Conservation (phyloP, 805 yeast species). For the Tetrapisispora namnaoensis region DNA sequence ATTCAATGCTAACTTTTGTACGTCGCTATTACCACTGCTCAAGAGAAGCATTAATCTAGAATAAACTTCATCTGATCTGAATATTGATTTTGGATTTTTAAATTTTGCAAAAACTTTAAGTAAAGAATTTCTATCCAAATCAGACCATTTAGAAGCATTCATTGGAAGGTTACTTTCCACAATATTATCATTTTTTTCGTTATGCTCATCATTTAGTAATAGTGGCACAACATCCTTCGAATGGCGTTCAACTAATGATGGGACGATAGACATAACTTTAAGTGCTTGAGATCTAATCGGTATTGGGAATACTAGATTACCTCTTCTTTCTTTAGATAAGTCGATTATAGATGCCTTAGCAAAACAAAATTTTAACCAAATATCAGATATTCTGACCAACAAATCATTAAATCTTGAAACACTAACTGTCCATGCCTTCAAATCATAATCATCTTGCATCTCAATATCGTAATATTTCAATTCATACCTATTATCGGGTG, state of each 20-base stretch:
- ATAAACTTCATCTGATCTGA: constrained; percentile 44
- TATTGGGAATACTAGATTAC: constrained; percentile 32
- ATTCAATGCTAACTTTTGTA: constrained; percentile 65
- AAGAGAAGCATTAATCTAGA: constrained; percentile 45
- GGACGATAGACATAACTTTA: constrained; percentile 46
- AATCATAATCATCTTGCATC: constrained; percentile 5
- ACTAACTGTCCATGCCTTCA: constrained; percentile 34
- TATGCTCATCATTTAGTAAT: constrained; percentile 31
- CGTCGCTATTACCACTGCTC: constrained; percentile 47
- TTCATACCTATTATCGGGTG: constrained; percentile 12
- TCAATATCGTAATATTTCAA: constrained; percentile 14
- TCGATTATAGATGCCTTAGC: constrained; percentile 32
- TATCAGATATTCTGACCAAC: constrained; percentile 22
- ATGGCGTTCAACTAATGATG: constrained; percentile 59
- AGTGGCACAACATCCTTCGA: constrained; percentile 49
- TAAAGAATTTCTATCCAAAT: constrained; percentile 46
- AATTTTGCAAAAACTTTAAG: constrained; percentile 57
- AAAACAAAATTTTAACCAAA: constrained; percentile 29
- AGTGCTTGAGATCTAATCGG: constrained; percentile 48
- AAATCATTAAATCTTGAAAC: constrained; percentile 38
- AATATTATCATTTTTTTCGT: constrained; percentile 11
- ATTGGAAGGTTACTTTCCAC: neutral
- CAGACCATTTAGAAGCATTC: constrained; percentile 32
- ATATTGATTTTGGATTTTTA: constrained; percentile 48
- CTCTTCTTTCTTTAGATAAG: constrained; percentile 30